Evolutionary conservation across 83 land plant genomes (phyloP).

Genomic region (Picea abies): DNA sequence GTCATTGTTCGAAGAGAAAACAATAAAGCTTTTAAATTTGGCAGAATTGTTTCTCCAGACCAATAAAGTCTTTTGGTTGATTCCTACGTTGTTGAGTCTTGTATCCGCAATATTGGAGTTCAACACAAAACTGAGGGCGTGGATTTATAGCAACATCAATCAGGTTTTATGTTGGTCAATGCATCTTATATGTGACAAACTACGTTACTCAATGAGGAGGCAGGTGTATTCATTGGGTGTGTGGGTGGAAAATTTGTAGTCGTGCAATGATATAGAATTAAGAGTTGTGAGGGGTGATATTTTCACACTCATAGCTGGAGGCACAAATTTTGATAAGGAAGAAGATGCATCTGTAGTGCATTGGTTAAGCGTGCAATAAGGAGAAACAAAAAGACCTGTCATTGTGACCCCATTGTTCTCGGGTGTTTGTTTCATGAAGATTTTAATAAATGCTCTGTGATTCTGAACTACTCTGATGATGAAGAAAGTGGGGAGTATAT

Average conservation of each 20-base stretch:
- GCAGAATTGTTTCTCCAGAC: background rate
- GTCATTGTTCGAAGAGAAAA: background rate
- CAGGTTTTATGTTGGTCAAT: background rate
- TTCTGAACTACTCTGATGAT: too few species aligned
- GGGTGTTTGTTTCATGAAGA: too few species aligned
- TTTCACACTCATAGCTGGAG: too few species aligned
- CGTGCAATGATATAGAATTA: background rate
- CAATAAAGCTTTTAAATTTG: background rate
- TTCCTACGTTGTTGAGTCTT: background rate
- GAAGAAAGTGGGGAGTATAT: too few species aligned
- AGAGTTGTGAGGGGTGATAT: background rate
- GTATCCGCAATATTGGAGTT: background rate
- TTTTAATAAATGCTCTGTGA: too few species aligned
- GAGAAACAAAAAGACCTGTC: too few species aligned
- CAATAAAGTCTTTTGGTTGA: background rate
- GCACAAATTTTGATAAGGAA: too few species aligned
- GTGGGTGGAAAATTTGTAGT: background rate
- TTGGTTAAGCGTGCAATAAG: too few species aligned
- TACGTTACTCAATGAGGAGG: background rate
- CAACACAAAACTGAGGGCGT: background rate
- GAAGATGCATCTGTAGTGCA: too few species aligned
- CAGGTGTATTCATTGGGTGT: background rate
- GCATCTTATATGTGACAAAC: background rate
- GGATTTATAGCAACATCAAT: background rate
- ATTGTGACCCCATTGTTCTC: too few species aligned